Base-by-base conservation (phyloP, 2,329 filamentous ascomycete species). In the Calonectria pseudoreteaudii region DNA sequence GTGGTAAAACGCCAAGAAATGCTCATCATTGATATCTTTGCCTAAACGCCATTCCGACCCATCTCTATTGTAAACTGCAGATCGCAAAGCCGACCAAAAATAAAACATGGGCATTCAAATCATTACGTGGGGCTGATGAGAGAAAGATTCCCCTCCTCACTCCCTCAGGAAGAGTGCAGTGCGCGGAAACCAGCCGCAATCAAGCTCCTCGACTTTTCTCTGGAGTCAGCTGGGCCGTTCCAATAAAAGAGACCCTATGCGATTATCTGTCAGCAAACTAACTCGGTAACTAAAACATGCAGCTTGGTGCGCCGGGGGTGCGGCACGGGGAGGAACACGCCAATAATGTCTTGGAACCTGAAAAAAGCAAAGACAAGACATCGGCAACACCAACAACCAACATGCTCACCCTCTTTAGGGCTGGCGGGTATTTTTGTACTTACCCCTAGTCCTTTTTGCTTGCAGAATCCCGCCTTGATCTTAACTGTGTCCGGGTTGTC, bases 401-500 rank as follows among this genome's bases (percentile, higher is more conserved):
- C 56, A 41, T 41, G 56, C 36, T 67, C 64, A 73, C 62, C 71
- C 56, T 58, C 58, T 53, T 58, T n/a, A 65, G 23, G 36, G 69
- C 68, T 60, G 69, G 36, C 67, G 70, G 53, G 16, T 26, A 28
- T 62, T 69, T 71, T 58, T 74, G 44, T 38, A 87, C 88, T 83
- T 82, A 91, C 90, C 34, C 92, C 94, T 23, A 97, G 86, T 34
- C 90, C 90, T 78, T 93, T 92, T 79, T 93, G 90, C 79, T 91
- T 93, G 83, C 92, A 94, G 82, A 93, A 96, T 9, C 88, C 86
- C 2, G 93, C 94, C 85, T 97, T 97, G 83, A 92, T 90, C 83
- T 90, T 89, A 41, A 96, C 94, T 3, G 94, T 95, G 53, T 93
- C 90, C 5, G 93, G 91, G 76, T 93, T 95, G 83, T 97, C 94